Evolutionary conservation across 768 basidiomycete species (phyloP).

Genomic region (Pulveroboletus sp.): DNA sequence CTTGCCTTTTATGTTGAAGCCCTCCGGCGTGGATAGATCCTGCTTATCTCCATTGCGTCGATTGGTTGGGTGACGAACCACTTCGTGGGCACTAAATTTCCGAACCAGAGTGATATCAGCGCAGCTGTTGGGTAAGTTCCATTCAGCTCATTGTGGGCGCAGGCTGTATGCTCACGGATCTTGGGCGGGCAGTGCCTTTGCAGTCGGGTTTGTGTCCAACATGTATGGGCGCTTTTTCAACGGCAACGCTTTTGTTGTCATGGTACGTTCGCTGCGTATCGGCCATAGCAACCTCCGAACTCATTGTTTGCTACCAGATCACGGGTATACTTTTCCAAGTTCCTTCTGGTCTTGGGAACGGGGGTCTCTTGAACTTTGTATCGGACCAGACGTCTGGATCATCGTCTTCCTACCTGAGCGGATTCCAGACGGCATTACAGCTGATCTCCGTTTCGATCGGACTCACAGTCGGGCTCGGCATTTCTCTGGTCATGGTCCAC

Average conservation of each 20-base stretch:
- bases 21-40: slow-evolving; percentile 23
- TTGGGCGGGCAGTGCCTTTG: slow-evolving; percentile 51
- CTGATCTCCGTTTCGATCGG: slow-evolving; percentile 75
- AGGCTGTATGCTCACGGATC: too few species aligned
- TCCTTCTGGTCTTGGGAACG: slow-evolving; percentile 75
- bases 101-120: slow-evolving; percentile 68
- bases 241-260: slow-evolving; percentile 76
- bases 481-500: slow-evolving; percentile 62
- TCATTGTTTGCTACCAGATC: slow-evolving; percentile 34
- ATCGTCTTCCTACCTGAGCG: slow-evolving; percentile 54
- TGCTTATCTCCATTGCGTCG: slow-evolving; percentile 58
- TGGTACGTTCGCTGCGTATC: slow-evolving; percentile 41
- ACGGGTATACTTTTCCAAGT: slow-evolving; percentile 83
- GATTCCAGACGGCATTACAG: slow-evolving; percentile 72
- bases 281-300: not conserved
- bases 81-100: slow-evolving; percentile 53
- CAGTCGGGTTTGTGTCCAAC: slow-evolving; percentile 76
- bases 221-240: slow-evolving; percentile 69
- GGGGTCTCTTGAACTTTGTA: slow-evolving; percentile 72
- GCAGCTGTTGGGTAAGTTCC: slow-evolving; percentile 61
- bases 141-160: not conserved
- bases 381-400: slow-evolving; percentile 49
- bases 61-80: slow-evolving; percentile 79
- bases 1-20: not conserved
- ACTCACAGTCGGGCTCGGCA: slow-evolving; percentile 73